These are phyloP conservation scores for Conringia planisiliqua DNA, from an alignment of 345 rosid genomes.

Conservation along the genomic window DNA sequence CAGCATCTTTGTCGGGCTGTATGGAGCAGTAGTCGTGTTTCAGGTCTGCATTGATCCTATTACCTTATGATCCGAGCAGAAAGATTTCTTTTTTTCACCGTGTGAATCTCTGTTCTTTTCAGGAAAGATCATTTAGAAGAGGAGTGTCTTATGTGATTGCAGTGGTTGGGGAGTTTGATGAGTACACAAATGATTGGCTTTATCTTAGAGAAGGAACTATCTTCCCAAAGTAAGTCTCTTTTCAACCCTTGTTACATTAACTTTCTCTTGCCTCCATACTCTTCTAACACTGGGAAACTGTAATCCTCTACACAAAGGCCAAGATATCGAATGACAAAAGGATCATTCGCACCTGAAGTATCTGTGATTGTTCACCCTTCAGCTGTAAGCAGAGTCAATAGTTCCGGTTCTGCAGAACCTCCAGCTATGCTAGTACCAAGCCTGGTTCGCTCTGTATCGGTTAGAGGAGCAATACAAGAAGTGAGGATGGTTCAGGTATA, in stretches of 20 bases:
- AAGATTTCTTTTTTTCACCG: background rate
- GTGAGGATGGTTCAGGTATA: conserved; percentile 83
- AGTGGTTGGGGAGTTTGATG: conserved; percentile 83
- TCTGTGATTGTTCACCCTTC: conserved; percentile 44
- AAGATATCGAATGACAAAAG: conserved; percentile 53
- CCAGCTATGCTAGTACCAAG: conserved; percentile 75
- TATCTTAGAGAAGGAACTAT: conserved; percentile 81
- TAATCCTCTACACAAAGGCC: conserved; percentile 58
- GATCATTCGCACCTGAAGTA: conserved; percentile 44
- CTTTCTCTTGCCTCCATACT: background rate
- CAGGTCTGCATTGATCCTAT: conserved; percentile 39
- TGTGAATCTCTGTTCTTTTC: conserved; percentile 14
- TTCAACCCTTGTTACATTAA: background rate
- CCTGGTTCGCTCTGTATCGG: conserved; percentile 66
- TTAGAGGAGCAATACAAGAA: conserved; percentile 74
- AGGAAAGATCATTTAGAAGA: conserved; percentile 77
- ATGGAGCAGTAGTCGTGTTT: conserved; percentile 68
- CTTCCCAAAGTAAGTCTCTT: conserved; percentile 63
- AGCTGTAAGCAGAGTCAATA: conserved; percentile 32
- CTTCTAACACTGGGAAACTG: conserved; percentile 23
- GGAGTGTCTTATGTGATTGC: conserved; percentile 85
- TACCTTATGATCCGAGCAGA: background rate
- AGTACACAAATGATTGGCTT: conserved; percentile 86
- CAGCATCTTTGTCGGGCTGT: conserved; percentile 67
- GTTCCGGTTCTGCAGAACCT: conserved; percentile 39